Evolutionary conservation across 2,329 filamentous ascomycete genomes (phyloP), one percentile per base, ranked within the genome.

Genomic region (Monosporascus sp.): DNA sequence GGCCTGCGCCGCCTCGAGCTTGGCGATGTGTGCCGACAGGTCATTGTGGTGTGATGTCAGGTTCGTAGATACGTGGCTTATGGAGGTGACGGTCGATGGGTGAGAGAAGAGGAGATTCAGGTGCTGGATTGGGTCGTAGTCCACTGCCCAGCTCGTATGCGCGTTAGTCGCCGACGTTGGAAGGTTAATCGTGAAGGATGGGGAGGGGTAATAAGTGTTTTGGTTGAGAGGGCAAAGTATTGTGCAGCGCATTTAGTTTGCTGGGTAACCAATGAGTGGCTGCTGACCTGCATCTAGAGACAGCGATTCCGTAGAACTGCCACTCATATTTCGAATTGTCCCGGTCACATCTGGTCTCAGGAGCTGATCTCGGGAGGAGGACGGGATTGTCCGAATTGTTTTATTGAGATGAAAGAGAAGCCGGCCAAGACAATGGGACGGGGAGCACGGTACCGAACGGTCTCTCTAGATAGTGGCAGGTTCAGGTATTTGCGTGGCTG

Each of bases 41-140:
- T 87, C 89, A 86, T 94, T 77, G 73, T 95, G 88, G 70, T 92
- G 89, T 56, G 74, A 76, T 62, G 82, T 80, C 51, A 99, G 83
- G 47, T 84, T 84, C 51, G 82, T 74, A n/a, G 88, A 89, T 49
- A 94, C 89, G 57, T 81, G 79, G 48, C 80, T 77, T 58, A 96
- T 86, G 51, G 90, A 89, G 41, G 86, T 82, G 56, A 97, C 84
- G 56, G 91, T 86, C 37, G 90, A 89, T 1, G 93, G 89, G 65
- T 96, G 90, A 49, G 90, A 86, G 77, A 99, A 99, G 65, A 99
- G 87, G 57, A 88, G 80, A 75, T 99, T 97, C 53, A 99, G 81
- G 72, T 99, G 91, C 63, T 90, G 82, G 69, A 97, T 87, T 51
- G 94, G 91, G 70, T 97, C 88, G 75, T 97, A 97, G 71, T 96